Evolutionary conservation across 352 stramenopile genomes (phyloP).

Genomic region (Phytopythium helicoides): DNA sequence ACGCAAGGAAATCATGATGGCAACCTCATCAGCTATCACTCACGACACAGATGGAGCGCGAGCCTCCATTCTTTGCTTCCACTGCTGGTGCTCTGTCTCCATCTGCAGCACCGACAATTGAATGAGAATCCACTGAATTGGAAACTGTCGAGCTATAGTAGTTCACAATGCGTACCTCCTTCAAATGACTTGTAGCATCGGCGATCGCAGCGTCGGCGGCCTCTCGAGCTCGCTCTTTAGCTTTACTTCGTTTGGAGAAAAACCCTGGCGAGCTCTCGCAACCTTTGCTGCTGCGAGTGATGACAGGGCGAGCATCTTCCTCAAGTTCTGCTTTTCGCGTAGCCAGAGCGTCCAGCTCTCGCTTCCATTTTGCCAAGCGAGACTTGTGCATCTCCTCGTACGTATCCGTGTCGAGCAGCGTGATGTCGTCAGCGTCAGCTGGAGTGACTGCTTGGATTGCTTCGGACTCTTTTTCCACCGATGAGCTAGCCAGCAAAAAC

Average conservation of each 20-base stretch:
- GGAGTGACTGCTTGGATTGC: background rate
- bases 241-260: slow-evolving; percentile 13
- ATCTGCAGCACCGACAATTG: slow-evolving; percentile 34
- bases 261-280: slow-evolving; percentile 16
- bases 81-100: slow-evolving; percentile 53
- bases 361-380: slow-evolving; percentile 49
- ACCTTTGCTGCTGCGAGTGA: slow-evolving; percentile 18
- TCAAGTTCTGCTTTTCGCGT: slow-evolving; percentile 38
- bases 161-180: slow-evolving; percentile 33
- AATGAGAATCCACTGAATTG: slow-evolving; percentile 15
- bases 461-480: background rate
- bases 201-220: slow-evolving; percentile 41
- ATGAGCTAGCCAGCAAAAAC: background rate
- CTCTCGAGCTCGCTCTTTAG: slow-evolving; percentile 27
- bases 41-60: slow-evolving; percentile 6
- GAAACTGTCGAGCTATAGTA: slow-evolving; percentile 4
- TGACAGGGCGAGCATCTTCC: slow-evolving; percentile 13
- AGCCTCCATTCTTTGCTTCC: slow-evolving; percentile 41
- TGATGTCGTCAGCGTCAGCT: slow-evolving; percentile 16
- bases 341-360: slow-evolving; percentile 47
- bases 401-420: slow-evolving; percentile 19
- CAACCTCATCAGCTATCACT: background rate
- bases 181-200: slow-evolving; percentile 49
- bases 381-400: slow-evolving; percentile 46
- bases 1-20: too few relatives aligned